Conservation (phyloP, 2,329 filamentous ascomycete genomes). For the Penicillium aurantiogriseum region DNA sequence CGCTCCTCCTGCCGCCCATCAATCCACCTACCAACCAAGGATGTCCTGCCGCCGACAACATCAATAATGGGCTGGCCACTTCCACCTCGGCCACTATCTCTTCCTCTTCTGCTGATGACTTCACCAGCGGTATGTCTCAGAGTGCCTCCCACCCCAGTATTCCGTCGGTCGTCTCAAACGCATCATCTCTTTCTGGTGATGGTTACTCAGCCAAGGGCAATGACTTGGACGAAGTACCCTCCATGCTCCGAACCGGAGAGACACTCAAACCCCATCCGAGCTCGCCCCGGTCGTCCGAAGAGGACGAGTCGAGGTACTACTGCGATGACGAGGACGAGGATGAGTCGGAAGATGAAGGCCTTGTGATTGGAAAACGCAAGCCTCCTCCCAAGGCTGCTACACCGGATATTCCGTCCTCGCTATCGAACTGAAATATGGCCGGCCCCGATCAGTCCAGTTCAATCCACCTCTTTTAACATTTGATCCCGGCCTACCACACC, state of each 20-base stretch:
- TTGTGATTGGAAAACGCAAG: slow-evolving; percentile 42
- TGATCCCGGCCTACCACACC: background rate
- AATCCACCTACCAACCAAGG: slow-evolving; percentile 16
- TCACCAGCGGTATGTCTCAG: slow-evolving; percentile 48
- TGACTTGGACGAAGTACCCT: slow-evolving; percentile 35
- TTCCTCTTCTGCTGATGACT: slow-evolving; percentile 47
- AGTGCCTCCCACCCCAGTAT: slow-evolving; percentile 50
- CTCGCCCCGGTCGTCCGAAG: slow-evolving; percentile 29
- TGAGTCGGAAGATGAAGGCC: slow-evolving; percentile 45
- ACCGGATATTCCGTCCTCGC: slow-evolving; percentile 11
- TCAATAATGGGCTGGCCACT: slow-evolving; percentile 28
- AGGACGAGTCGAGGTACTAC: slow-evolving; percentile 41
- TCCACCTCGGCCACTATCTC: slow-evolving; percentile 47
- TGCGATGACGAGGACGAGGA: slow-evolving; percentile 45
- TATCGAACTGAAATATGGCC: slow-evolving; percentile 7
- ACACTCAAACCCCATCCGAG: slow-evolving; percentile 38
- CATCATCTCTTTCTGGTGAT: slow-evolving; percentile 47
- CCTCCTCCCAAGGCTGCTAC: slow-evolving; percentile 22
- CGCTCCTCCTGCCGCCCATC: slow-evolving; percentile 18
- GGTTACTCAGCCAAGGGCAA: slow-evolving; percentile 27
- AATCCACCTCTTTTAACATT: background rate
- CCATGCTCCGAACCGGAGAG: slow-evolving; percentile 43
- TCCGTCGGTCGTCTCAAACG: slow-evolving; percentile 46
- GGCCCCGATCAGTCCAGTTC: slow-evolving; percentile 4
- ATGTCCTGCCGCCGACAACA: slow-evolving; percentile 19